Evolutionary conservation across 1,139 yeast species (phyloP).

Genomic region (Hemisphaericaspora xylanilytica): DNA sequence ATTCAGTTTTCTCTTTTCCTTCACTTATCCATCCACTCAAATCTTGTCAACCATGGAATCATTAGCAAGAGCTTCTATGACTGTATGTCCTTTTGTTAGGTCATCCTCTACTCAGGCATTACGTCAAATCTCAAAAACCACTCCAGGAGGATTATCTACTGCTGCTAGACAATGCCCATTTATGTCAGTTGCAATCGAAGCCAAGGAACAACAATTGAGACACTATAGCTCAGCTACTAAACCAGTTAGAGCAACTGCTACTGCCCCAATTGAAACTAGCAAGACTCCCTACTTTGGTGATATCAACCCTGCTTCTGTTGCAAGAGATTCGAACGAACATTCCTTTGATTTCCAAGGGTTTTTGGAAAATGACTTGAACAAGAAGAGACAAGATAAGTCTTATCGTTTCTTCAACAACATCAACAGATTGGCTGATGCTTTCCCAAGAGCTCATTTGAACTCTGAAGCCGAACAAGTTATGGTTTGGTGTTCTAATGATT

Average conservation of each 20-base stretch:
- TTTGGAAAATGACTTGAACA: constrained; percentile 59
- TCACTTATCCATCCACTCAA: background rate
- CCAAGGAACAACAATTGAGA: constrained; percentile 31
- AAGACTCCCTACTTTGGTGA: constrained; percentile 5
- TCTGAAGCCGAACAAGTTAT: constrained; percentile 79
- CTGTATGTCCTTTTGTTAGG: constrained; percentile 83
- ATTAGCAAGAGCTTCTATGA: constrained; percentile 71
- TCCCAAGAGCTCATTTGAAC: constrained; percentile 87
- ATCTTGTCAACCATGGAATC: constrained; percentile 58
- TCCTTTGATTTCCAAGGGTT: constrained; percentile 66
- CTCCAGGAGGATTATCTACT: constrained; percentile 45
- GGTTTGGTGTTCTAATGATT: constrained; percentile 98
- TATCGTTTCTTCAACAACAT: constrained; percentile 96
- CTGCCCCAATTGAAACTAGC: constrained; percentile 19
- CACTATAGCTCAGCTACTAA: constrained; percentile 57
- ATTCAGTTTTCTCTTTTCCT: too few relatives aligned
- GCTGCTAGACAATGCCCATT: constrained; percentile 84
- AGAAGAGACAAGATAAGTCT: constrained; percentile 83
- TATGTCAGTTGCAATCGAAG: constrained; percentile 72
- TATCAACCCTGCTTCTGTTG: constrained; percentile 20
- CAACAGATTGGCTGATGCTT: constrained; percentile 90
- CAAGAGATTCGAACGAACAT: constrained; percentile 39
- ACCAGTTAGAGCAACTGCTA: constrained; percentile 51
- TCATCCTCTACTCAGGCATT: constrained; percentile 62
- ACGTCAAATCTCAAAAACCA: constrained; percentile 45